Percentiles rank a stretch among this genome's conserved stretches.
phyloP scores from a whole-genome alignment of 352 stramenopile genomes.

The Phytophthora hibernalis region DNA sequence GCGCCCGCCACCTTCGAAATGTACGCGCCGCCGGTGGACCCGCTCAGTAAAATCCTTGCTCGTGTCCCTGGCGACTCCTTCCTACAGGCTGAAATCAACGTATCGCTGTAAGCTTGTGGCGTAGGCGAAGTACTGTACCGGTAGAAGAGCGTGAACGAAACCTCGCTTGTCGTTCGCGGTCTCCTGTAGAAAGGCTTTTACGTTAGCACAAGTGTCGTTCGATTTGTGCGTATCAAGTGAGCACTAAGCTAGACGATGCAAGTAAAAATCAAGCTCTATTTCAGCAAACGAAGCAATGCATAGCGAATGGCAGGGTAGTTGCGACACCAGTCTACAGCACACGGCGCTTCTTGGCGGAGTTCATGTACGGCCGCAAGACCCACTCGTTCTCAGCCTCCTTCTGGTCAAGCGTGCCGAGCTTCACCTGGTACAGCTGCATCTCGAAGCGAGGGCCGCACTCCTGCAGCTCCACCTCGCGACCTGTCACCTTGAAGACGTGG shows the following conservation, averaged over 20 bases:
- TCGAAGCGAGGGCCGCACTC: slow-evolving; percentile 98
- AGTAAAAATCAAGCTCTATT: slow-evolving; percentile 49
- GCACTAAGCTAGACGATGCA: slow-evolving; percentile 4
- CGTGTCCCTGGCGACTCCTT: slow-evolving; percentile 89
- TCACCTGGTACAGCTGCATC: slow-evolving; percentile 98
- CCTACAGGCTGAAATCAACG: slow-evolving; percentile 89
- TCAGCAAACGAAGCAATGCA: slow-evolving; percentile 26
- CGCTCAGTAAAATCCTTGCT: slow-evolving; percentile 87
- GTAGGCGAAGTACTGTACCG: no score
- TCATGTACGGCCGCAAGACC: slow-evolving; percentile 99
- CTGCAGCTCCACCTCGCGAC: slow-evolving; percentile 93
- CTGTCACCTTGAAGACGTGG: slow-evolving; percentile 97
- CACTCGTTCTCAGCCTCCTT: slow-evolving; percentile 99
- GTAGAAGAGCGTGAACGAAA: slow-evolving; percentile 13
- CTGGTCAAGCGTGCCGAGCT: slow-evolving; percentile 98
- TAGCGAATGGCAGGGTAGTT: slow-evolving; percentile 3
- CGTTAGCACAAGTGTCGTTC: slow-evolving; percentile 7
- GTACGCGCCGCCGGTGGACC: slow-evolving; percentile 86
- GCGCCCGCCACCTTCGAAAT: slow-evolving; percentile 89
- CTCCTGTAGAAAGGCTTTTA: slow-evolving; percentile 15
- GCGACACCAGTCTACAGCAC: slow-evolving; percentile 68
- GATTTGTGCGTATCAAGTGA: background rate
- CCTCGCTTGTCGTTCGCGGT: background rate
- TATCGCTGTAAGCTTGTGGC: slow-evolving; percentile 66
- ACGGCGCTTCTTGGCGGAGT: slow-evolving; percentile 98